A percentile compares a stretch with the other conserved stretches of the same genome.
Conservation (phyloP, 208 protist species). For the Acanthamoeba castellanii region DNA sequence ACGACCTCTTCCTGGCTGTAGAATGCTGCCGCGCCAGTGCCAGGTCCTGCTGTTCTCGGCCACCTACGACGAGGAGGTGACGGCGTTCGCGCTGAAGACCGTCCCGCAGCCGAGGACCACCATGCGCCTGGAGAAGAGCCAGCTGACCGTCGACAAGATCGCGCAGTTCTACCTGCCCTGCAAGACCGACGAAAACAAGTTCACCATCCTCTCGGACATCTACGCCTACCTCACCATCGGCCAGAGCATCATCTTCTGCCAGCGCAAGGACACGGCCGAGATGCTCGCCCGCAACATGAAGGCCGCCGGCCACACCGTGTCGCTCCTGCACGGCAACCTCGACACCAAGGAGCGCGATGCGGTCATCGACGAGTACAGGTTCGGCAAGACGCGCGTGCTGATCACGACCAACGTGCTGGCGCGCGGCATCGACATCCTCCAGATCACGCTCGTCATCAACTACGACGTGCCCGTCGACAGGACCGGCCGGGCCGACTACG, state of each 20-base stretch:
- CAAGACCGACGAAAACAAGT: conserved; percentile 70
- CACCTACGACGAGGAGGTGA: conserved; percentile 79
- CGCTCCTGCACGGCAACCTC: conserved; percentile 74
- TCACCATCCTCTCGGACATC: conserved; percentile 81
- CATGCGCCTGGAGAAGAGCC: conserved; percentile 71
- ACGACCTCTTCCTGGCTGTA: neutral
- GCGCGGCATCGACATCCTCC: conserved; percentile 89
- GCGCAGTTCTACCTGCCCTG: conserved; percentile 84
- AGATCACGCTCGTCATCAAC: conserved; percentile 85
- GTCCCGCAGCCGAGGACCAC: neutral
- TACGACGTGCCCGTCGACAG: conserved; percentile 83
- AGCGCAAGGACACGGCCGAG: conserved; percentile 19
- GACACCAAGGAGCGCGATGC: conserved; percentile 79
- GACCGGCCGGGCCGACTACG: conserved; percentile 74
- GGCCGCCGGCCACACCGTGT: conserved; percentile 80
- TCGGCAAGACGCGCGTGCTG: conserved; percentile 84
- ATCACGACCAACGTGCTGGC: conserved; percentile 89
- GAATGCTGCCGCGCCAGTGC: conserved; percentile 2
- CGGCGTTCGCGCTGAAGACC: neutral
- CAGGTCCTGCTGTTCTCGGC: conserved; percentile 83
- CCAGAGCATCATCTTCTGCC: conserved; percentile 88
- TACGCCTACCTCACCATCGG: conserved; percentile 84
- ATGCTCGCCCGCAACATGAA: conserved; percentile 71
- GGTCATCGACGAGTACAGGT: conserved; percentile 73
- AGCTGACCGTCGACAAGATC: conserved; percentile 81